Evolutionary conservation across 1,139 yeast species (phyloP).

Genomic region (Pichiaceae sp.): DNA sequence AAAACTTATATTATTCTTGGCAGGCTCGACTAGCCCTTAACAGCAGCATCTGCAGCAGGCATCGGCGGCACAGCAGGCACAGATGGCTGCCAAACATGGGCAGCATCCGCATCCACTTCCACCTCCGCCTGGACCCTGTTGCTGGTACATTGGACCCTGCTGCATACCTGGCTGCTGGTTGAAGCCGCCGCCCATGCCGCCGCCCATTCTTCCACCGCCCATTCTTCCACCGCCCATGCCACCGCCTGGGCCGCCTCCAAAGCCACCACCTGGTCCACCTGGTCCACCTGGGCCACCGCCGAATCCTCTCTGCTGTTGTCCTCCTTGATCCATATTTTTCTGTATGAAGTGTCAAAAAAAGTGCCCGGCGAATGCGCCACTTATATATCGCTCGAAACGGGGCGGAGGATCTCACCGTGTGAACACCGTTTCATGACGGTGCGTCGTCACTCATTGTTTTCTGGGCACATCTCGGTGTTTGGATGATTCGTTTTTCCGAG

Average conservation of each 20-base stretch:
- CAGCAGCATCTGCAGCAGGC: too few species aligned
- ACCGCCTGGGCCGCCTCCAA: not conserved
- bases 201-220: not conserved
- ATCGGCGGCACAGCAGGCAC: constrained; percentile 7
- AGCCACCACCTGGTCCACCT: not conserved
- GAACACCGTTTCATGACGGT: too few species aligned
- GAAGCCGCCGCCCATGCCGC: constrained; percentile 4
- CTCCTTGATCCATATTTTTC: not conserved
- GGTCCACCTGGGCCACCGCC: not conserved
- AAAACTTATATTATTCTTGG: too few species aligned
- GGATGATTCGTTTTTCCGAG: too few species aligned
- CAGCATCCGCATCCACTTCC: constrained; percentile 17
- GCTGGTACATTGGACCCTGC: not conserved
- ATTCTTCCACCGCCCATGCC: not conserved
- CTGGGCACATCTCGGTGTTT: too few species aligned
- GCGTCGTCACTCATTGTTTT: too few species aligned
- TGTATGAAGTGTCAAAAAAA: too few species aligned
- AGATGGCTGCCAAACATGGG: constrained; percentile 7
- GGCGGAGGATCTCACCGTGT: too few species aligned
- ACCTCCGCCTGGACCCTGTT: constrained; percentile 3
- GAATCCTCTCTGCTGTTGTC: not conserved
- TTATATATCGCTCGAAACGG: too few species aligned
- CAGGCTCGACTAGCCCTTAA: too few species aligned
- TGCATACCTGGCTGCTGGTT: constrained; percentile 8
- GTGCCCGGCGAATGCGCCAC: too few species aligned